Percentiles rank a stretch among this genome's conserved stretches.
Evolutionary conservation across 164 flowering plant genomes (phyloP).

Genomic region (Euptelea pleiosperma): DNA sequence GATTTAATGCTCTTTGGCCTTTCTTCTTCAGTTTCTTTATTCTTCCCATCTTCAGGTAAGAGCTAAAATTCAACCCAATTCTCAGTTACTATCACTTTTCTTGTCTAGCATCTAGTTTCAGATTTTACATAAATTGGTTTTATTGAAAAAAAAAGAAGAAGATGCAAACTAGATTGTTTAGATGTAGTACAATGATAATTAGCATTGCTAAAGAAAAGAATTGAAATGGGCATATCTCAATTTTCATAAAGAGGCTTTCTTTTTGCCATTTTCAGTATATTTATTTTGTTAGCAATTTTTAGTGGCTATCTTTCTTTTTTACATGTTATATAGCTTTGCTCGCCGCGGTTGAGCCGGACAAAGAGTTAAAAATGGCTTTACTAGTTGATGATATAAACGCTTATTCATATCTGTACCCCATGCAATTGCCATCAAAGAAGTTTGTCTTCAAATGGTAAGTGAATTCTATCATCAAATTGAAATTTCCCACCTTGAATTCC

Average conservation of each 20-base stretch:
- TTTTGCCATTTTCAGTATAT: neutral
- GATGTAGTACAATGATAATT: neutral
- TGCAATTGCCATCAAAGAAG: slow-evolving; percentile 59
- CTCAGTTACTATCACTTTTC: neutral
- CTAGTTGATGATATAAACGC: slow-evolving; percentile 84
- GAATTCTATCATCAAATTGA: neutral
- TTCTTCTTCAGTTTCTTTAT: slow-evolving; percentile 38
- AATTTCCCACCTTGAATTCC: neutral
- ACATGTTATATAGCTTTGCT: slow-evolving; percentile 3
- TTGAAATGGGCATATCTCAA: slow-evolving; percentile 3
- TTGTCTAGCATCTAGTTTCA: neutral
- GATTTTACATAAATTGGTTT: neutral
- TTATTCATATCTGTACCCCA: slow-evolving; percentile 73
- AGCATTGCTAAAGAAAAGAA: neutral
- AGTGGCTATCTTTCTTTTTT: neutral
- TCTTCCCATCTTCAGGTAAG: slow-evolving; percentile 45
- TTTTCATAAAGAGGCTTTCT: neutral
- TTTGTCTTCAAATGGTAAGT: slow-evolving; percentile 75
- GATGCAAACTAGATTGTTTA: neutral
- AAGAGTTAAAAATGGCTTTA: slow-evolving; percentile 50
- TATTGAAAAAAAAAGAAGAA: neutral
- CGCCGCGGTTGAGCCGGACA: slow-evolving; percentile 45
- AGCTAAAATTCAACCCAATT: slow-evolving; percentile 6
- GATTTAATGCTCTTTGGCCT: slow-evolving; percentile 56
- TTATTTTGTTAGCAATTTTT: neutral